Evolutionary conservation across 352 stramenopile genomes (phyloP), one percentile per base, ranked within the genome.

Genomic region (Pythium monospermum): DNA sequence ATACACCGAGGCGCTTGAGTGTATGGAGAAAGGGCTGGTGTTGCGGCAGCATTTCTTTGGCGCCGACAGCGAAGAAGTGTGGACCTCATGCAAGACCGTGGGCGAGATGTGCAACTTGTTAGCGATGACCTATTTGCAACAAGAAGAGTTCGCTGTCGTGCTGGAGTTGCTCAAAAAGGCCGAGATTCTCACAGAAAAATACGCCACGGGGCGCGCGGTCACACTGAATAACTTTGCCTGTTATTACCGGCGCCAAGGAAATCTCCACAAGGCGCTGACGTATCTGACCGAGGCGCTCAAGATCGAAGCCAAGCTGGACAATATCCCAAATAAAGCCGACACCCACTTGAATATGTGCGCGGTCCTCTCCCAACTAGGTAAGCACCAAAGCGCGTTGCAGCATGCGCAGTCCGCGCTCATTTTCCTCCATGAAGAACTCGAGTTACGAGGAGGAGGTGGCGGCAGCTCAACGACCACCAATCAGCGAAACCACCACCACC

Each of bases 101-200:
- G 90, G 88, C n/a, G 90, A 98, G 58, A 96, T 97, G 83, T 98
- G 88, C 71, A 98, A 98, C 65, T 61, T 97, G 19, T 71, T 98
- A 18, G 90, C 92, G 7, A 98, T 98, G 92, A 97, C 83, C n/a
- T 97, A 96, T 49, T 57, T 98, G 25, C 92, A 98, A 63, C 88
- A 98, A 49, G 91, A 95, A 38, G 83, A 96, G 45, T 98, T 97
- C 48, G 67, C 73, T 13, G 91, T 97, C 40, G 83, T 92, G 48
- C 64, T 97, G 6, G 90, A 98, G 59, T 54, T 98, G 36, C 73
- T 98, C 26, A 96, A 96, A 54, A 97, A 98, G 56, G 92, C 92
- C 2, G 91, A 98, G 60, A 97, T 98, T 50, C 66, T 98, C 7
- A 96, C 90, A 0, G 87, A 98, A 45, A 67, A 84, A 35, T 83